These are phyloP conservation scores for Cutaneotrichosporon dermatis DNA, from an alignment of 1,284 basidiomycete species.

Conservation along the genomic window DNA sequence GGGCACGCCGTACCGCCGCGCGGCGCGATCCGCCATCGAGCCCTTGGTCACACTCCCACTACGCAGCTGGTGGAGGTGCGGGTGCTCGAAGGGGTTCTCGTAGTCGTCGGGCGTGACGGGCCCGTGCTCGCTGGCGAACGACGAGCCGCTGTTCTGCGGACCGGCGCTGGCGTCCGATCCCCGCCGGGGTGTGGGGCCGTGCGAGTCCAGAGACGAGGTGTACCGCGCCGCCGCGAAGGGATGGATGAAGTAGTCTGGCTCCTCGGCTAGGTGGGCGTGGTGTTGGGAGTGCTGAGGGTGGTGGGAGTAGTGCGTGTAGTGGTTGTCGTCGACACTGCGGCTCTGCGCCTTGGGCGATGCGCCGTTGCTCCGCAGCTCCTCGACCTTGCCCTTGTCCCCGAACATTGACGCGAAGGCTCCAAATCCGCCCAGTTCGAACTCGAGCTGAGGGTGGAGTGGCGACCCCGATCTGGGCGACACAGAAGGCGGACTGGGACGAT, in stretches of 20 bases:
- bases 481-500: background rate
- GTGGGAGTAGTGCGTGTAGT: background rate
- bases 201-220: background rate
- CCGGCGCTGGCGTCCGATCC: background rate
- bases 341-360: too few species aligned
- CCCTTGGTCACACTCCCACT: too few species aligned
- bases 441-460: background rate
- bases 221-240: background rate
- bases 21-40: background rate
- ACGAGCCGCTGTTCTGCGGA: background rate
- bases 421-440: too few species aligned
- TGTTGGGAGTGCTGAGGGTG: background rate
- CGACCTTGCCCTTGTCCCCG: background rate
- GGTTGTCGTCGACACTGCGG: background rate
- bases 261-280: background rate
- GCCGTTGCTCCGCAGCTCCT: background rate
- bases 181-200: background rate
- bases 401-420: too few species aligned
- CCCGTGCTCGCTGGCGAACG: slow-evolving; percentile 4
- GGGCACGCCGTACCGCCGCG: slow-evolving; percentile 1
- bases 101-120: slow-evolving; percentile 11
- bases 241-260: background rate
- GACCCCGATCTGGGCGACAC: background rate
- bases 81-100: slow-evolving; percentile 50
- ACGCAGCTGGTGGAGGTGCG: background rate